Evolutionary conservation across 805 yeast species (phyloP).

Genomic region (Wickerhamiella siamensis): DNA sequence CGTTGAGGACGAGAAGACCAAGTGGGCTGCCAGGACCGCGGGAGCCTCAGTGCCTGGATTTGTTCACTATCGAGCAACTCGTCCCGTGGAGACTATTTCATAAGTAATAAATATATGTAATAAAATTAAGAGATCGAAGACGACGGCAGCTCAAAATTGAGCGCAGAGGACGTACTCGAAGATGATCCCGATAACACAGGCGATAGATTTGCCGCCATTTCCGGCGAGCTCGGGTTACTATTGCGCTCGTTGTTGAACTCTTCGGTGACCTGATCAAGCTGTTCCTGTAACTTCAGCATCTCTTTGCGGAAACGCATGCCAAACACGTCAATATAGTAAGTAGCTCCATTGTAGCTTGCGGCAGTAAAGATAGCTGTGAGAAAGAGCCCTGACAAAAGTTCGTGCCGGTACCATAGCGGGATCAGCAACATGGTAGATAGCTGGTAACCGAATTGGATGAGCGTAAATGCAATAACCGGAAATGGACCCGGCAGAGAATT

Average conservation of each 20-base stretch:
- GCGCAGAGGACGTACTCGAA: not conserved
- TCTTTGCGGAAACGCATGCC: conserved; percentile 85
- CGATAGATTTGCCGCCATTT: not conserved
- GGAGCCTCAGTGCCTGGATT: too few species aligned
- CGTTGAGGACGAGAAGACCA: not conserved
- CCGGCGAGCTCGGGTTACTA: not conserved
- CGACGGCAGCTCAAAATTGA: too few species aligned
- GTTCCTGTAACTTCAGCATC: conserved; percentile 52
- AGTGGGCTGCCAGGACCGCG: too few species aligned
- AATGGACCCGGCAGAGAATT: conserved; percentile 69
- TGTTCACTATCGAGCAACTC: too few species aligned
- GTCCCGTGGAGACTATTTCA: too few species aligned
- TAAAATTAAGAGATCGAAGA: too few species aligned
- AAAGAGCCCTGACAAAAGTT: conserved; percentile 51
- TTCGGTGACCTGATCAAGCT: conserved; percentile 48
- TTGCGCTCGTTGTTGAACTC: conserved; percentile 1
- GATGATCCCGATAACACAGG: not conserved
- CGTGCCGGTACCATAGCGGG: conserved; percentile 72
- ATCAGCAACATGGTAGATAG: conserved; percentile 74
- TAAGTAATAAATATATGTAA: not conserved
- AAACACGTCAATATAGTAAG: conserved; percentile 81
- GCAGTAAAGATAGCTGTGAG: conserved; percentile 56
- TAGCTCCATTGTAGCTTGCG: conserved; percentile 89
- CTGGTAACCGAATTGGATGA: conserved; percentile 80
- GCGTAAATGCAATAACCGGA: conserved; percentile 76